These are phyloP conservation scores for Stenocarpella maydis DNA, from an alignment of 2,329 filamentous ascomycete genomes.

Conservation along the genomic window DNA sequence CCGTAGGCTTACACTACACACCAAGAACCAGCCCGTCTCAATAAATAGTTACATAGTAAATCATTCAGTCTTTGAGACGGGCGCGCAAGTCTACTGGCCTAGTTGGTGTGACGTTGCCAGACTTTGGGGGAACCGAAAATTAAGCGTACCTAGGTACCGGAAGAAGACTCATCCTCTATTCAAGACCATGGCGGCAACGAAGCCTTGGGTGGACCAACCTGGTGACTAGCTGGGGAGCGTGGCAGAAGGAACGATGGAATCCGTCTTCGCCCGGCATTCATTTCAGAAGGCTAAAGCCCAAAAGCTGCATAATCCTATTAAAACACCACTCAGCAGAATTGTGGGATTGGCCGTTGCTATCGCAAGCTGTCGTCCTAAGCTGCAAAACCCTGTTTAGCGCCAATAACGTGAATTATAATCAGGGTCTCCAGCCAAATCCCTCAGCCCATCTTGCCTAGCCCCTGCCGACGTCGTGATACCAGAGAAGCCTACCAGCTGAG, in stretches of 20 bases:
- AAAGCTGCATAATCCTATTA: no score
- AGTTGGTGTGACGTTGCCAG: background rate
- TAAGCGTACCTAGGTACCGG: background rate
- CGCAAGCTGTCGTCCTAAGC: background rate
- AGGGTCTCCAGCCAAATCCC: background rate
- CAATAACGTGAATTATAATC: constrained; percentile 7
- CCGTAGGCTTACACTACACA: constrained; percentile 2
- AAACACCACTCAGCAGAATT: background rate
- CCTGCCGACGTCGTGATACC: background rate
- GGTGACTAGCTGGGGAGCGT: no score
- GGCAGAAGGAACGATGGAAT: no score
- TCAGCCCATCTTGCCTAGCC: background rate
- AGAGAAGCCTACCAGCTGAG: constrained; percentile 5
- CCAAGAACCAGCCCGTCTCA: constrained; percentile 7
- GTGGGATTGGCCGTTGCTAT: background rate
- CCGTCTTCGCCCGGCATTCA: background rate
- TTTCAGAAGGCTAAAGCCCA: no score
- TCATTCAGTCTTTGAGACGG: background rate
- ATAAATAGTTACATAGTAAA: background rate
- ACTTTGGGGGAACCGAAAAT: background rate
- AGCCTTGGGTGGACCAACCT: background rate
- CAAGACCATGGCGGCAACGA: background rate
- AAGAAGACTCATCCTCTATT: background rate
- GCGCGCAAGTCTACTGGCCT: constrained; percentile 1
- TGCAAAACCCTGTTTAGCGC: background rate